Evolutionary conservation across 371 early-diverging fungal genomes (phyloP).

Genomic region (Lichtheimia ramosa): DNA sequence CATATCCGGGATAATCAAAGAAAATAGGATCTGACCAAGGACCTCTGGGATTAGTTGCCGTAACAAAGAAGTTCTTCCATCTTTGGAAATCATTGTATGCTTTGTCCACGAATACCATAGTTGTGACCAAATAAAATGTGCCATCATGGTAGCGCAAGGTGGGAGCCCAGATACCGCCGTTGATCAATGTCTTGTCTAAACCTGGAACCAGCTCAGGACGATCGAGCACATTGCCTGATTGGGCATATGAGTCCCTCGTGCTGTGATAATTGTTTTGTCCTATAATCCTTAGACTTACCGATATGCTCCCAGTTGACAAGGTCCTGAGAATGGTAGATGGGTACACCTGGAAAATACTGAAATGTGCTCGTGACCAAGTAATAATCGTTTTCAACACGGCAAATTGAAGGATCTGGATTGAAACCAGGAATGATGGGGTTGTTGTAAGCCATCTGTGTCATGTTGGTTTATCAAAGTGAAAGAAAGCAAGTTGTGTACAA

Average conservation of each 20-base stretch:
- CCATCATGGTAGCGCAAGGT: constrained; percentile 24
- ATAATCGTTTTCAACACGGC: constrained; percentile 26
- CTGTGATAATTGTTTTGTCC: too few relatives aligned
- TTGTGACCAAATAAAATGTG: constrained; percentile 14
- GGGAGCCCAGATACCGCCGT: constrained; percentile 30
- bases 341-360: constrained; percentile 34
- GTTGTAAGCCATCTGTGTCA: neutral
- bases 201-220: constrained; percentile 14
- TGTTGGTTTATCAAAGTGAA: neutral
- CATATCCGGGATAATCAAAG: constrained; percentile 20
- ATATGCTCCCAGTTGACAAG: constrained; percentile 14
- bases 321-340: constrained; percentile 27
- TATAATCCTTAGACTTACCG: neutral
- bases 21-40: constrained; percentile 25
- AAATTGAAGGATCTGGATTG: constrained; percentile 29
- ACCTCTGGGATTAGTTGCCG: constrained; percentile 12
- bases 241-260: too few relatives aligned
- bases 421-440: constrained; percentile 29
- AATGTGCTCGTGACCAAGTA: constrained; percentile 39
- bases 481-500: neutral
- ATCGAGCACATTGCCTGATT: constrained; percentile 20
- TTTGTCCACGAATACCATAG: constrained; percentile 9
- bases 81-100: constrained; percentile 7
- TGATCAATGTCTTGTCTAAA: constrained; percentile 8
- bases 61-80: constrained; percentile 14